These are phyloP conservation scores for Diaporthe capsici DNA, from an alignment of 2,329 filamentous ascomycete genomes.

Conservation along the genomic window DNA sequence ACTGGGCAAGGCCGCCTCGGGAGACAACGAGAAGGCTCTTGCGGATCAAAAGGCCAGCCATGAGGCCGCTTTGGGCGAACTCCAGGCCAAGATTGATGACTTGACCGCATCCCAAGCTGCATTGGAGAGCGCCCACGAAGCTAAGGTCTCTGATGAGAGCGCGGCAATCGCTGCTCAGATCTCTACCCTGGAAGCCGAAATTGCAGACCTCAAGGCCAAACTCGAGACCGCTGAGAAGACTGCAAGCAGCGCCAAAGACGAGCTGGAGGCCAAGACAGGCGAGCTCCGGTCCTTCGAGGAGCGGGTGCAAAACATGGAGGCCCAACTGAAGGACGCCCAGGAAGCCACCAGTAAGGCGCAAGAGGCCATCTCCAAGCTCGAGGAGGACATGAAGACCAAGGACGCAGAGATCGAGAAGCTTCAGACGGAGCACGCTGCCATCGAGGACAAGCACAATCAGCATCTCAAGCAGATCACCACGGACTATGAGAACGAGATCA, in stretches of 20 bases:
- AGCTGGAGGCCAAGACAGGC: conserved; percentile 59
- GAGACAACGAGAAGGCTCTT: conserved; percentile 64
- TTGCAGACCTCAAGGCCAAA: conserved; percentile 64
- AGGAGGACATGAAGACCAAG: conserved; percentile 62
- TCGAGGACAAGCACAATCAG: conserved; percentile 65
- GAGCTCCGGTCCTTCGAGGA: conserved; percentile 57
- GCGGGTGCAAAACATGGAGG: conserved; percentile 59
- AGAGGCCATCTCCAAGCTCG: conserved; percentile 62
- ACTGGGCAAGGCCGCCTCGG: conserved; percentile 59
- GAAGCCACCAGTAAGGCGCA: conserved; percentile 58
- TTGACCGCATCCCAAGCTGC: conserved; percentile 62
- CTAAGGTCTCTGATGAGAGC: conserved; percentile 60
- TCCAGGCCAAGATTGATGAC: conserved; percentile 70
- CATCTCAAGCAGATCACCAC: conserved; percentile 71
- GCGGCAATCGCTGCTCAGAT: conserved; percentile 62
- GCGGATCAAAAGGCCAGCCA: conserved; percentile 65
- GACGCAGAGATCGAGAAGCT: conserved; percentile 65
- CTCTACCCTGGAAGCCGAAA: conserved; percentile 65
- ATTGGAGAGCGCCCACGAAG: conserved; percentile 60
- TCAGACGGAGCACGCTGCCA: conserved; percentile 61
- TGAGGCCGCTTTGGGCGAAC: conserved; percentile 60
- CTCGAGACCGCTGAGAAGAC: conserved; percentile 63
- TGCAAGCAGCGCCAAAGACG: conserved; percentile 57
- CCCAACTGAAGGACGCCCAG: conserved; percentile 62
- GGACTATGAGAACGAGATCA: conserved; percentile 76